Base-by-base conservation (phyloP, 495 filamentous ascomycete genomes). In the Pyrenula massariospora region DNA sequence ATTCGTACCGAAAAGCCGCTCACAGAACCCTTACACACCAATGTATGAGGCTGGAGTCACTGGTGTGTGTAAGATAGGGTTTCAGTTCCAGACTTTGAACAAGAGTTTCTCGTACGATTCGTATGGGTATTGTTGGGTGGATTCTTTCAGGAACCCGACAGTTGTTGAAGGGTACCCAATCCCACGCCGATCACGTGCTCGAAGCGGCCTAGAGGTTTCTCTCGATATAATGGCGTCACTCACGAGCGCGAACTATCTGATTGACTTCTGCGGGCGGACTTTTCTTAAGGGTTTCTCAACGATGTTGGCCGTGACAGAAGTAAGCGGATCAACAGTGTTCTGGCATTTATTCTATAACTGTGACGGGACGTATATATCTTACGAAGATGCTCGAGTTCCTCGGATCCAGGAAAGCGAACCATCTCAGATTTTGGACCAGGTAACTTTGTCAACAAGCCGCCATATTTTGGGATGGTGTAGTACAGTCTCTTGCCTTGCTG, bases 191-290 rank as follows among this genome's bases (percentile, higher is more conserved):
- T 5, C 54, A 2, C 8, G 49, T 1, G 12, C 36, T 50, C 48
- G 1, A n/a, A 54, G 11, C 12, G 57, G 56, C 25, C 24, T 61
- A 2, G 60, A 62, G 54, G 58, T 60, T 23, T 55, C 61, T 15
- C 21, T 63, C 2, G 2, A 57, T n/a, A 60, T 63, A 23, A 58
- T 63, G 59, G 57, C 57, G n/a, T 36, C 47, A n/a, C 58, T 65
- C 1, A 50, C 48, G 5, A 25, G 48, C 10, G 23, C 56, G 3
- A 25, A 51, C 8, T 8, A 15, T 8, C 20, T 61, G 11, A 20
- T 42, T 36, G 24, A 12, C 12, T 63, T 63, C 31, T n/a, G 8
- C 12, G 53, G 50, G 5, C 21, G 24, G 25, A 24, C 21, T 10
- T 19, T 59, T 10, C 24, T 62, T 22, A 62, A 62, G 49, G 60